Evolutionary conservation across 2,329 filamentous ascomycete species (phyloP), one percentile per base, ranked within the genome.

Genomic region (Fusarium sp.): DNA sequence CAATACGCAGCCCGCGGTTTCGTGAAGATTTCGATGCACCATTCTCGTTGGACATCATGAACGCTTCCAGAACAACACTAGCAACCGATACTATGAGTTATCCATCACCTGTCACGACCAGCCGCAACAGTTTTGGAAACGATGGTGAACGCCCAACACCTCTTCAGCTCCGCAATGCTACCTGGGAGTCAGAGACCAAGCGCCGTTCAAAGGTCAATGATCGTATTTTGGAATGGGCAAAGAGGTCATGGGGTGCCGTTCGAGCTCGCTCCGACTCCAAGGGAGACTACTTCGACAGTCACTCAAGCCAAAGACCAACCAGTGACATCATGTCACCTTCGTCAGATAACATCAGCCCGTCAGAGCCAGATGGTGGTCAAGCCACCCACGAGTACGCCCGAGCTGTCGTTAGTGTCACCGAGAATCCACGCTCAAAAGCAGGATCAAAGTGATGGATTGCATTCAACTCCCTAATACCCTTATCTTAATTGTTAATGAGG

Each of bases 21-120:
- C 74, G 58, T 60, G 78, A 80, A 63, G 76, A 80, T 54, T 79
- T 80, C 57, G 74, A 80, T 58, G 78, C 77, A 3, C 78, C 78
- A 17, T 79, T 80, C 62, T 79, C 75, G 34, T 74, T 76, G 62
- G 74, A 73, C 9, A 70, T 80, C 28, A 62, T 78, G 62, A 76
- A 77, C 51, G 71, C 74, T 43, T 76, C 75, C 1, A 67, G 65
- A 30, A 74, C 72, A 19, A 75, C 75, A 3, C 66, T 73, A 26
- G 62, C 72, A 21, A 75, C 73, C 40, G 70, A 74, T 23, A 58
- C 45, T 46, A 72, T 72, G 55, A 73, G 68, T 48, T 75, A 68
- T 15, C 70, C 74, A 38, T 73, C 67, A 11, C 66, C 70, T 19
- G 54, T 55, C 43, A 61, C 64, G 28, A 58, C 58, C 19, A 67